These are phyloP conservation scores for Mortierella alpina DNA, from an alignment of 192 early-diverging fungal genomes.

Conservation along the genomic window DNA sequence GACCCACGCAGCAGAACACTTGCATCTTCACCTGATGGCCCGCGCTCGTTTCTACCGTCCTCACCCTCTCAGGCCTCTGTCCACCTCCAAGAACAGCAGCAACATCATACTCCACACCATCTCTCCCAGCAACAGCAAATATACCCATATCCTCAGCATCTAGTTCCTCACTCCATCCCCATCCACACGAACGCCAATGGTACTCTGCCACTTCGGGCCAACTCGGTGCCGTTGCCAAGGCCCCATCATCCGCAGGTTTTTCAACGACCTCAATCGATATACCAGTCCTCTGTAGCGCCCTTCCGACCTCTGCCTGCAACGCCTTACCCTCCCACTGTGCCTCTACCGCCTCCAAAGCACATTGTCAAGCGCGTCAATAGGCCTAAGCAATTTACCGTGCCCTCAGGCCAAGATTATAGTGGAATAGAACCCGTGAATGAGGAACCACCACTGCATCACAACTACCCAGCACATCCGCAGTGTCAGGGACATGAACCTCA, in stretches of 20 bases:
- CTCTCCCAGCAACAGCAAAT: not conserved
- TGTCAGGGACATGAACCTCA: not conserved
- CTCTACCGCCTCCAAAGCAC: slow-evolving; percentile 41
- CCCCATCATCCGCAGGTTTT: not conserved
- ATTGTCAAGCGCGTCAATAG: slow-evolving; percentile 29
- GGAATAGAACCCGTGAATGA: not conserved
- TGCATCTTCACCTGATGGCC: no score
- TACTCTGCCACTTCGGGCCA: slow-evolving; percentile 16
- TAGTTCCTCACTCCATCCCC: not conserved
- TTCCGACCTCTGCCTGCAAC: slow-evolving; percentile 19
- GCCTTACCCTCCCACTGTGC: not conserved
- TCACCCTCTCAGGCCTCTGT: no score
- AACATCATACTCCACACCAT: not conserved
- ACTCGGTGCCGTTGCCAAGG: slow-evolving; percentile 13
- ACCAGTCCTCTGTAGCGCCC: slow-evolving; percentile 3
- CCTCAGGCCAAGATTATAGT: not conserved
- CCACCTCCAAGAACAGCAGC: slow-evolving; percentile 7
- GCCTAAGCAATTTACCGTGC: slow-evolving; percentile 36
- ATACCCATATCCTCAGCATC: not conserved
- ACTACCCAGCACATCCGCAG: not conserved
- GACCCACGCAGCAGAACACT: no score
- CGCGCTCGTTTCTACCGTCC: no score
- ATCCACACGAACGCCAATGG: not conserved
- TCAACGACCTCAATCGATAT: slow-evolving; percentile 4
- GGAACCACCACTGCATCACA: not conserved